These are phyloP conservation scores for Leccinum pellstonianum DNA, from an alignment of 768 basidiomycete genomes.

Conservation along the genomic window DNA sequence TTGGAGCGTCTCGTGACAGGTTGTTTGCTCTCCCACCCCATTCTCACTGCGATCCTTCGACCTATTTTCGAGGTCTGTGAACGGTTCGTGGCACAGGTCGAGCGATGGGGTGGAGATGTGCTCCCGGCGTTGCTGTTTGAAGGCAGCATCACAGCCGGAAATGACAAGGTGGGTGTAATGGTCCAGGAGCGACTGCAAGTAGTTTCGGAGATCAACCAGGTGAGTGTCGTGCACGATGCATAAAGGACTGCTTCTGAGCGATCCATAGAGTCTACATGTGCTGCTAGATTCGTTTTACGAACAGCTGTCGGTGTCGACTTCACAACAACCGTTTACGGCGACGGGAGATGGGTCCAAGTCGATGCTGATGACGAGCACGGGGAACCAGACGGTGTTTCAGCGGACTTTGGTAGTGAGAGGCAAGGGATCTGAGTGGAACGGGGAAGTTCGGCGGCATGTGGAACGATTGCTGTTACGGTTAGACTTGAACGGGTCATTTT, in stretches of 20 bases:
- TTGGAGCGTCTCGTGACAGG: conserved; percentile 78
- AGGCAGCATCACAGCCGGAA: conserved; percentile 61
- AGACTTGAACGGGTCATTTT: conserved; percentile 82
- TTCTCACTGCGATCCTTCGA: conserved; percentile 60
- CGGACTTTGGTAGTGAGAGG: conserved; percentile 49
- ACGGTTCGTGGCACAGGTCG: conserved; percentile 82
- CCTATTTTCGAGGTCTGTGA: conserved; percentile 82
- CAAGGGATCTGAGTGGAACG: conserved; percentile 55
- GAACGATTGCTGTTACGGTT: conserved; percentile 79
- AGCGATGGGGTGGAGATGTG: conserved; percentile 91
- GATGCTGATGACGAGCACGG: conserved; percentile 55
- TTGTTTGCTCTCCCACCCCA: conserved; percentile 68
- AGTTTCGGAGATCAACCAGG: conserved; percentile 79
- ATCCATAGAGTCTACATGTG: conserved; percentile 59
- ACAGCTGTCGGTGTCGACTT: conserved; percentile 71
- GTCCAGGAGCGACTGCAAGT: conserved; percentile 67
- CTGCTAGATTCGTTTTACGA: conserved; percentile 78
- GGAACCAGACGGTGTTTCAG: conserved; percentile 45
- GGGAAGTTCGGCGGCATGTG: conserved; percentile 73
- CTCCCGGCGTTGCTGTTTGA: conserved; percentile 82
- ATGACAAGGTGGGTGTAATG: conserved; percentile 62
- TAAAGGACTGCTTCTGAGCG: not conserved
- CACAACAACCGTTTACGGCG: conserved; percentile 65
- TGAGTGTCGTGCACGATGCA: conserved; percentile 25
- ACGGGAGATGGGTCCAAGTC: conserved; percentile 74